Percentiles rank a stretch among this genome's conserved stretches.
Conservation (phyloP, 371 early-diverging fungal genomes). For the Capillidium rhysosporum region DNA sequence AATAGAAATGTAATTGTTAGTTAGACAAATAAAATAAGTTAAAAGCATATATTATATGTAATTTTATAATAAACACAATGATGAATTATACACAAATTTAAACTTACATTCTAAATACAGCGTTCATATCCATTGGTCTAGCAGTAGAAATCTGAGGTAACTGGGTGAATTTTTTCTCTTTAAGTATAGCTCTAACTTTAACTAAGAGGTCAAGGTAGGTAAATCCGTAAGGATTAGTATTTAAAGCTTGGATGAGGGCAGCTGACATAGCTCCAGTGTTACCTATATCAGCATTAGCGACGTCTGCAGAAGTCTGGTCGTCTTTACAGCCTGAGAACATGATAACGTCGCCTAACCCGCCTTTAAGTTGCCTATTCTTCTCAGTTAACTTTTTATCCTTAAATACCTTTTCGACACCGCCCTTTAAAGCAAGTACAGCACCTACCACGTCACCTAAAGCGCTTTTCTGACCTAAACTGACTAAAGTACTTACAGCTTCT, state of each 20-base stretch:
- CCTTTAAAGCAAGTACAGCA: constrained; percentile 9
- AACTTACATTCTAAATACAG: constrained; percentile 5
- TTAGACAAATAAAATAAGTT: too few species aligned
- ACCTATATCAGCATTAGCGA: constrained; percentile 53
- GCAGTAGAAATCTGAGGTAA: constrained; percentile 44
- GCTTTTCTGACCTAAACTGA: constrained; percentile 29
- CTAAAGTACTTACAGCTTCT: constrained; percentile 24
- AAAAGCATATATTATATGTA: too few species aligned
- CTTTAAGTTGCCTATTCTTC: constrained; percentile 21
- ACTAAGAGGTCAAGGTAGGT: constrained; percentile 36
- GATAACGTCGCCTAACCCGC: constrained; percentile 51
- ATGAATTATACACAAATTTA: too few species aligned
- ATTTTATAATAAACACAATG: too few species aligned
- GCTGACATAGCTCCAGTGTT: constrained; percentile 61
- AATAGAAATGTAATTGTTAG: too few species aligned
- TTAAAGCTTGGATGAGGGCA: constrained; percentile 34
- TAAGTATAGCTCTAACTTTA: constrained; percentile 24
- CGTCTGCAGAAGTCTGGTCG: constrained; percentile 46
- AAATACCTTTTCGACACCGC: too few species aligned
- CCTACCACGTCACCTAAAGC: constrained; percentile 23
- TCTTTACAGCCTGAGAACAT: constrained; percentile 55
- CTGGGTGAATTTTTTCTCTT: constrained; percentile 29
- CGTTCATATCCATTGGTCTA: constrained; percentile 32
- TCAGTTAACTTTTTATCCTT: constrained; percentile 8
- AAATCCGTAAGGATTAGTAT: constrained; percentile 10